Conservation (phyloP, 2,329 filamentous ascomycete genomes). For the Fusarium mangiferae region DNA sequence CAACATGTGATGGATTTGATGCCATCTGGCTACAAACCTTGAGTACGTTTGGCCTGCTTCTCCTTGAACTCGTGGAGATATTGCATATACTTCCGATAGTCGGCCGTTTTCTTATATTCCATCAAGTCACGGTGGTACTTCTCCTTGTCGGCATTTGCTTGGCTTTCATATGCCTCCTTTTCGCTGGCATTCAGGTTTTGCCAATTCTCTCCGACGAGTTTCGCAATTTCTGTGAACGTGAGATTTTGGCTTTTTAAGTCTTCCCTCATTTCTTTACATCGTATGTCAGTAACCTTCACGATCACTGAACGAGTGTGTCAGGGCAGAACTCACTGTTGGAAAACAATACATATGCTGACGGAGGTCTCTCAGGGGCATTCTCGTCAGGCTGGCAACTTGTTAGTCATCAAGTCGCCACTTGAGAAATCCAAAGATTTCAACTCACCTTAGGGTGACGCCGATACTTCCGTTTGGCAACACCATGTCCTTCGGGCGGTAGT, state of each 20-base stretch:
- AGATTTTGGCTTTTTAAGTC: slow-evolving; percentile 79
- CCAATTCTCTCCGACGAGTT: slow-evolving; percentile 84
- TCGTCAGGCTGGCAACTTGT: slow-evolving; percentile 70
- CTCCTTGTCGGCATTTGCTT: slow-evolving; percentile 79
- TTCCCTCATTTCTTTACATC: slow-evolving; percentile 74
- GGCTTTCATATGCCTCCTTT: slow-evolving; percentile 77
- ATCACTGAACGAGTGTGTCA: background rate
- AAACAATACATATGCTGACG: slow-evolving; percentile 86
- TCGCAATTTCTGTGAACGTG: slow-evolving; percentile 85
- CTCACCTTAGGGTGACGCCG: slow-evolving; percentile 79
- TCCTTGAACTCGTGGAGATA: slow-evolving; percentile 84
- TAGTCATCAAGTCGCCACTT: background rate
- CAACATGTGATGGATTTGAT: background rate
- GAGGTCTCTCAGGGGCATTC: slow-evolving; percentile 81
- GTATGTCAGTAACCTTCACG: background rate
- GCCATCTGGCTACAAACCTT: slow-evolving; percentile 56
- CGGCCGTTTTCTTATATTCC: slow-evolving; percentile 80
- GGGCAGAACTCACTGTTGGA: slow-evolving; percentile 74
- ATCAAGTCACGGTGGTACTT: slow-evolving; percentile 77
- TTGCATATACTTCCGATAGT: slow-evolving; percentile 74
- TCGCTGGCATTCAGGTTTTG: slow-evolving; percentile 74
- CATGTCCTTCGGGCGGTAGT: slow-evolving; percentile 54
- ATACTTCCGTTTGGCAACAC: slow-evolving; percentile 76
- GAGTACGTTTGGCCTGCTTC: slow-evolving; percentile 69
- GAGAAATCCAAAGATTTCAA: slow-evolving; percentile 6